These are phyloP conservation scores for Adansonia gregorii DNA, from an alignment of 441 rosid species.

Conservation along the genomic window DNA sequence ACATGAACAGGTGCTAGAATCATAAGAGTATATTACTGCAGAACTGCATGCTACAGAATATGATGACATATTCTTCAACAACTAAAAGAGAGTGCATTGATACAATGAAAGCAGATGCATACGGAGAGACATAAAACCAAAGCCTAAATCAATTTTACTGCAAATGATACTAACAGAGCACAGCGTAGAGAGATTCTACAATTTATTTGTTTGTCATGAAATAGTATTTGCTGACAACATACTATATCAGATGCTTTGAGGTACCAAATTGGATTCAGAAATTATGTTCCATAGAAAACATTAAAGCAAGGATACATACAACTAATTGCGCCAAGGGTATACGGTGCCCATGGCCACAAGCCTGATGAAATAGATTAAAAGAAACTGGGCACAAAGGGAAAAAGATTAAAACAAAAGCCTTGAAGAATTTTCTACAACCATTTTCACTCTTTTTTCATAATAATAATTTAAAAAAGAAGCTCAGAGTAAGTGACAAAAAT, in stretches of 20 bases:
- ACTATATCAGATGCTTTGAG: neutral
- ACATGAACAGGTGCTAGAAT: conserved; percentile 22
- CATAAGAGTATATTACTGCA: conserved; percentile 9
- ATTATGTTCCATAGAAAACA: neutral
- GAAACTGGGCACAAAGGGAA: neutral
- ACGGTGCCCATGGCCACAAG: neutral
- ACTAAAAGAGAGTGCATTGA: conserved; percentile 15
- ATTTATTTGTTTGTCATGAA: neutral
- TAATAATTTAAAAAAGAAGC: neutral
- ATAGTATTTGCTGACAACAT: neutral
- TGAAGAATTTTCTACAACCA: conserved; percentile 6
- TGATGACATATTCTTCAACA: neutral
- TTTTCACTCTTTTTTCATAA: neutral
- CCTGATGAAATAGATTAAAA: conserved; percentile 14
- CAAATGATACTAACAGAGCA: conserved; percentile 2
- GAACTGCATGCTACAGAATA: neutral
- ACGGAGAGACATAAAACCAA: neutral
- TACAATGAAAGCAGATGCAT: neutral
- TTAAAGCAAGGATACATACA: neutral
- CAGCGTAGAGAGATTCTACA: neutral
- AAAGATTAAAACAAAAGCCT: neutral
- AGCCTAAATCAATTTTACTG: neutral
- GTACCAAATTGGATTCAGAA: neutral
- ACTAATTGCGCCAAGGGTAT: conserved; percentile 4
- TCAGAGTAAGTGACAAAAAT: neutral